Base-by-base conservation (phyloP, 805 yeast genomes). In the Cyberlindnera euphorbiiphila region DNA sequence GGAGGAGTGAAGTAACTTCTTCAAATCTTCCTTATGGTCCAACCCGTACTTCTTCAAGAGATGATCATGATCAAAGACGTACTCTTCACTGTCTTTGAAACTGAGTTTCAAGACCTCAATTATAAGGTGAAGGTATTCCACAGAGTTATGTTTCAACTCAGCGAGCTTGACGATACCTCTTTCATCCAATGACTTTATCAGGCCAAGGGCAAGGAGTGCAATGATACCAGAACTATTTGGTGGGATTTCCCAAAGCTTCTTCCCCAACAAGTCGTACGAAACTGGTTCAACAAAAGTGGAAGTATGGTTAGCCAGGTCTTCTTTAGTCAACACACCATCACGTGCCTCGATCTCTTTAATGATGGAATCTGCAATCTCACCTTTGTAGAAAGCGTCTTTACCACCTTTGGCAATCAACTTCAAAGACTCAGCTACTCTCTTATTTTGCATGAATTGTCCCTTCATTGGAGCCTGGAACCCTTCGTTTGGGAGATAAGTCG, bases 151-250 rank as follows among this genome's bases (percentile, higher is more conserved):
- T 41, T 70, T 51, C 51, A 76, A 34, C 4, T 50, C 41, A 4
- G 34, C 28, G 28, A 81, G 52, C 34, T 75, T 66, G n/a, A 69
- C 57, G 10, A 67, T 59, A 4, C 73, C 72, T 13, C 52, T 42
- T 13, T 61, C 62, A 22, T 74, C 75, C 41, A 85, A 64, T 25
- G 74, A 72, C 47, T 69, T 70, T 45, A 85, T 70, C 29, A 81
- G 65, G 0, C 91, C 93, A 34, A 83, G 59, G 0, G 91, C 78
- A 13, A 82, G 61, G 34, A 85, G 62, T 0, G 89, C 93, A 30
- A 85, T 84, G 11, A 85, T 59, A 8, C 94, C 94, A 37, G 85
- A 86, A 4, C 91, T 86, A 57, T 79, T 84, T 11, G 95, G 95
- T 9, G 95, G 93, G 45, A 84, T 78, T 56, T 85, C 93, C 85